A percentile compares a stretch with the other conserved stretches of the same genome.
These are phyloP conservation scores for Herpetomonas tarakana DNA, from an alignment of 208 protist species.

Conservation along the genomic window DNA sequence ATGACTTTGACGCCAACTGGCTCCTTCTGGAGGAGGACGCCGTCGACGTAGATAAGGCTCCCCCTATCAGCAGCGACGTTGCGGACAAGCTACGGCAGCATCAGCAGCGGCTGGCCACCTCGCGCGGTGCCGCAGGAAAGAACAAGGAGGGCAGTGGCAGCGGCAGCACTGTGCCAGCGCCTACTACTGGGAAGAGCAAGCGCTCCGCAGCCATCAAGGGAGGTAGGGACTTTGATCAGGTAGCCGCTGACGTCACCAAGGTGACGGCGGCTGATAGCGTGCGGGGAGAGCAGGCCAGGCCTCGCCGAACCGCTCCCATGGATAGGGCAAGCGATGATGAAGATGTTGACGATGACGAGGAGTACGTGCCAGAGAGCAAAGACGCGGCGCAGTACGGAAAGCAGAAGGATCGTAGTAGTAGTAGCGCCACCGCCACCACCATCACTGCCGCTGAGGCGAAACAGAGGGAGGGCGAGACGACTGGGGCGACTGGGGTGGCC, in stretches of 20 bases:
- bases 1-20: constrained; percentile 74
- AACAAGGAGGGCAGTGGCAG: background rate
- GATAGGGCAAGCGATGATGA: background rate
- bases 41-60: constrained; percentile 6
- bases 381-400: constrained; percentile 18
- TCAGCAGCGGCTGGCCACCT: constrained; percentile 21
- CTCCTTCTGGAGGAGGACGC: constrained; percentile 63
- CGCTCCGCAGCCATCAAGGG: background rate
- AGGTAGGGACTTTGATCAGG: background rate
- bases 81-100: constrained; percentile 38
- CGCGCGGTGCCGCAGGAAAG: background rate
- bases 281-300: too few species aligned
- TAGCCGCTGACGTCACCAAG: background rate
- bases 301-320: background rate
- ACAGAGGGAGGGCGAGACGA: background rate
- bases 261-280: too few species aligned
- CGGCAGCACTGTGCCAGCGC: background rate
- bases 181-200: background rate
- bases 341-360: constrained; percentile 27
- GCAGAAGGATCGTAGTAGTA: background rate
- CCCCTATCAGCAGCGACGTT: constrained; percentile 33
- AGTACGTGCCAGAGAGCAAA: constrained; percentile 34
- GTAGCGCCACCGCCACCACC: background rate
- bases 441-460: background rate
- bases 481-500: too few species aligned